A percentile compares a stretch with the other conserved stretches of the same genome.
These are phyloP conservation scores for Abrus pulchellus DNA, from an alignment of 306 rosid genomes.

Conservation along the genomic window DNA sequence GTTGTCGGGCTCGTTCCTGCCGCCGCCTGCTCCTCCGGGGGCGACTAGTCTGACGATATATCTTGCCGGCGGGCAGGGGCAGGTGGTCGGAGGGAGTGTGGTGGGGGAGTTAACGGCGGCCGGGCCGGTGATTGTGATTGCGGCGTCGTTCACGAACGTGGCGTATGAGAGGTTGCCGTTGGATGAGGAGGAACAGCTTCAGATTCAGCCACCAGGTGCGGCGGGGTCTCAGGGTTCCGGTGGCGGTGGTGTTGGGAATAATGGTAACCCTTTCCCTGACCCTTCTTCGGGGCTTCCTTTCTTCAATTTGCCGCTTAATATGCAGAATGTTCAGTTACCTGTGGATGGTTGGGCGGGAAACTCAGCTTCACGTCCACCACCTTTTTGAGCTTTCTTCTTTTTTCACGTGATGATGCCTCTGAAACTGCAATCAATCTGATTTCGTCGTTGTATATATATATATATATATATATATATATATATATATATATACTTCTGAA, in stretches of 20 bases:
- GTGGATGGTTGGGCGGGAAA: constrained; percentile 70
- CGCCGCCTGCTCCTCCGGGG: constrained; percentile 97
- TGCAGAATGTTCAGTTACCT: constrained; percentile 90
- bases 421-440: too few relatives aligned
- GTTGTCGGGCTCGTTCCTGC: constrained; percentile 85
- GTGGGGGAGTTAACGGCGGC: constrained; percentile 88
- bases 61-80: constrained; percentile 92
- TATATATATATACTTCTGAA: not conserved
- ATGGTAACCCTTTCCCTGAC: constrained; percentile 66
- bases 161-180: constrained; percentile 91
- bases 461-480: too few relatives aligned
- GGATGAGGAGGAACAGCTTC: constrained; percentile 74
- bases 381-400: constrained; percentile 47
- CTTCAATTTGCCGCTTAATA: constrained; percentile 88
- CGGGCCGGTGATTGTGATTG: constrained; percentile 90
- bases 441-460: too few relatives aligned
- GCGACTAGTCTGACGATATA: constrained; percentile 85
- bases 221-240: constrained; percentile 48
- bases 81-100: constrained; percentile 91
- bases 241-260: constrained; percentile 39
- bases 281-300: constrained; percentile 93
- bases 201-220: constrained; percentile 51
- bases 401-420: too few relatives aligned
- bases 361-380: constrained; percentile 57
- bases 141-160: constrained; percentile 90